Evolutionary conservation across 2,329 filamentous ascomycete genomes (phyloP), one percentile per base, ranked within the genome.

Genomic region (Exophiala xenobiotica): DNA sequence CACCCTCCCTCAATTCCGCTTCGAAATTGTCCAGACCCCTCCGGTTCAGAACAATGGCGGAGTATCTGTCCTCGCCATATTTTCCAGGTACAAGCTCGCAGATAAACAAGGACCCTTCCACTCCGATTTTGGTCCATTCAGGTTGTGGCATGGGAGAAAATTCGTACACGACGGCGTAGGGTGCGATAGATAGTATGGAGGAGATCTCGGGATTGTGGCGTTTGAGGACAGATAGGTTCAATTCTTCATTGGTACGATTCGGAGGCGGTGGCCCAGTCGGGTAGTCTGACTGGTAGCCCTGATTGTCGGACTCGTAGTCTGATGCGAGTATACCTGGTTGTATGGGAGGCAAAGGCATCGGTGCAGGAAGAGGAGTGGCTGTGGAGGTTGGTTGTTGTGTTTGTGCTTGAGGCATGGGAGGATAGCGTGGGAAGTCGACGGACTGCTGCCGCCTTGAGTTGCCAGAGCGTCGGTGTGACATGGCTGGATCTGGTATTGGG

Each of bases 91-190:
- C 59, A 54, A 84, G 71, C 58, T 87, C 79, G 74, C 88, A 95
- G 46, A 97, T 81, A 68, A 97, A 99, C 58, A 97, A 75, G 9
- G 89, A 88, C 31, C 93, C 93, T 70, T 96, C 91, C 8, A 91
- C 80, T 49, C 85, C 87, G 39, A 81, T 81, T 74, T 95, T 95
- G 66, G 93, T 87, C 93, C 93, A 97, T 53, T 76, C 72, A 20
- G 60, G 56, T 46, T 80, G 74, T 2, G 82, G 78, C 3, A 77
- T 70, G 40, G 81, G 76, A 56, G 78, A 81, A 73, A 95, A 93
- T 41, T 80, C 81, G 75, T 96, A 97, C 60, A 96, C 80, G 27
- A 93, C 88, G 20, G 88, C 87, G 64, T 92, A 95, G 24, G 88
- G 86, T 4, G 90, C 90, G 60, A 93, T 86, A 57, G 87, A 86